These are phyloP conservation scores for Cladorrhinum samala DNA, from an alignment of 495 filamentous ascomycete species.

Conservation along the genomic window DNA sequence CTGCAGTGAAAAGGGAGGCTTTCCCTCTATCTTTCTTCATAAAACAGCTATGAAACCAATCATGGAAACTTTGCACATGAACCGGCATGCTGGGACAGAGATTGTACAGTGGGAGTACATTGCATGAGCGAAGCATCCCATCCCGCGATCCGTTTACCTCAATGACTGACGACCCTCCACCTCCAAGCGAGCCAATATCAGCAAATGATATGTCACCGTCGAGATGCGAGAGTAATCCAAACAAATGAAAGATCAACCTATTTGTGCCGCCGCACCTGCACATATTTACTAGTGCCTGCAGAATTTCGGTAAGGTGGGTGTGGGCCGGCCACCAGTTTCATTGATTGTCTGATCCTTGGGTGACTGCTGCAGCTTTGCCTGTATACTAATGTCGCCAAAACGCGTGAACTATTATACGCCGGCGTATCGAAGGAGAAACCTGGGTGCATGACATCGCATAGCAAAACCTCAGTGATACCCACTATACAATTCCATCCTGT, in stretches of 20 bases:
- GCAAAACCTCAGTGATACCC: too few species aligned
- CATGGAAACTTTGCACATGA: not conserved
- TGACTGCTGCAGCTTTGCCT: not conserved
- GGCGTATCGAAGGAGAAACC: too few species aligned
- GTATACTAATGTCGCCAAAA: not conserved
- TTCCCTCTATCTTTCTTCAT: not conserved
- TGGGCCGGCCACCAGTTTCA: not conserved
- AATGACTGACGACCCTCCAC: not conserved
- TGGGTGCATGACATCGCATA: too few species aligned
- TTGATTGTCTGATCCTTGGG: not conserved
- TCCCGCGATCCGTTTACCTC: not conserved
- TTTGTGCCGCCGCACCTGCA: slow-evolving; percentile 3
- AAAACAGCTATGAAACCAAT: not conserved
- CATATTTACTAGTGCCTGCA: slow-evolving; percentile 5
- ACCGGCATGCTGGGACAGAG: not conserved
- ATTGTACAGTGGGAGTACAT: not conserved
- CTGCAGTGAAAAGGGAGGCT: not conserved
- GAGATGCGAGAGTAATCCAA: too few species aligned
- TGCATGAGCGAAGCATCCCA: not conserved
- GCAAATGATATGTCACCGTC: too few species aligned
- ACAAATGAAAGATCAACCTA: not conserved
- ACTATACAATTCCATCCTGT: too few species aligned
- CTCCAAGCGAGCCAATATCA: not conserved
- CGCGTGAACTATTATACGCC: not conserved
- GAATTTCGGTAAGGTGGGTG: not conserved